Evolutionary conservation across 1,284 basidiomycete genomes (phyloP).

Genomic region (Leccinum solheimii): DNA sequence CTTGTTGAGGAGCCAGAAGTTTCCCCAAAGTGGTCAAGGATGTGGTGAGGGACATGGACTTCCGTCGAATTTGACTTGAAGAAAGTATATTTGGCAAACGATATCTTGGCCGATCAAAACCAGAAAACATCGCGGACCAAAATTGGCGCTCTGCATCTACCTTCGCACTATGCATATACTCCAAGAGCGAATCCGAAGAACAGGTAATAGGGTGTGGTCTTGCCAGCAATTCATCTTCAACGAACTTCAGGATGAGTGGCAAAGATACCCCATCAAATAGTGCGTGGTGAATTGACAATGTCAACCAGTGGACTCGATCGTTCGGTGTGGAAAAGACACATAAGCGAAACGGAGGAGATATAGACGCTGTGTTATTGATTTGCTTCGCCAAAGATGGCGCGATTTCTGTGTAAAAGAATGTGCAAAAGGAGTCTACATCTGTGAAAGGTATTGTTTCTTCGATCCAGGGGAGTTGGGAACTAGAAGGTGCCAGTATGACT

Average conservation of each 20-base stretch:
- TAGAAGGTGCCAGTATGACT: conserved; percentile 38
- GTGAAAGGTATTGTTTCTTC: conserved; percentile 15
- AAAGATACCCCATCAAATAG: conserved; percentile 50
- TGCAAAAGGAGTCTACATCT: conserved; percentile 27
- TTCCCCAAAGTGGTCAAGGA: conserved; percentile 35
- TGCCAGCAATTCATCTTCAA: conserved; percentile 37
- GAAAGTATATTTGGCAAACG: conserved; percentile 17
- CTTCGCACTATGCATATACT: conserved; percentile 36
- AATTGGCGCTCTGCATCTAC: conserved; percentile 36
- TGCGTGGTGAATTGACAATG: conserved; percentile 49
- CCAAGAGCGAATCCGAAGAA: conserved; percentile 34
- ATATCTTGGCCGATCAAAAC: conserved; percentile 37
- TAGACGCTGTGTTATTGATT: conserved; percentile 39
- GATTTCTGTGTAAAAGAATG: conserved; percentile 35
- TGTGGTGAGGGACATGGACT: conserved; percentile 26
- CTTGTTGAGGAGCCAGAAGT: conserved; percentile 37
- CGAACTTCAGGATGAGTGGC: conserved; percentile 40
- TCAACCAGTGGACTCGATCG: conserved; percentile 25
- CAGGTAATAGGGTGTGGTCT: conserved; percentile 21
- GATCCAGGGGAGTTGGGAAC: conserved; percentile 32
- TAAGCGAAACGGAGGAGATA: conserved; percentile 41
- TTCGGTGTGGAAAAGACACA: conserved; percentile 28
- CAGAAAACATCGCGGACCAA: conserved; percentile 39
- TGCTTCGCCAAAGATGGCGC: conserved; percentile 36
- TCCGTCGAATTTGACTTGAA: conserved; percentile 20